Conservation (phyloP, 176 grass and related monocot species). For the Musa acuminata region DNA sequence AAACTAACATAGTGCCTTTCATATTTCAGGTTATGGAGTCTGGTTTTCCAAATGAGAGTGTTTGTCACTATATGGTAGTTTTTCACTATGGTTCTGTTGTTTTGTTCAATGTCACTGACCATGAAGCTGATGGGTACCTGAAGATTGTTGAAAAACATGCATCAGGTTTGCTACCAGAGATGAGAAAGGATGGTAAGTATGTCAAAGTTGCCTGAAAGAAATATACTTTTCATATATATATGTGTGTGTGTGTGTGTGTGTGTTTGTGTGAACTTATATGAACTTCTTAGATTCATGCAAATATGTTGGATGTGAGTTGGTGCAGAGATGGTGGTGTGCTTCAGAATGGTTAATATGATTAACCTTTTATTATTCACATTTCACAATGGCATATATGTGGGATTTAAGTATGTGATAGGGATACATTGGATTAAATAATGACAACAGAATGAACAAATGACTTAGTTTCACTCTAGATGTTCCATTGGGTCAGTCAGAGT, state of each 20-base stretch:
- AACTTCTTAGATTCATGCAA: background rate
- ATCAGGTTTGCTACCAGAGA: slow-evolving; percentile 77
- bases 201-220: background rate
- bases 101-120: slow-evolving; percentile 93
- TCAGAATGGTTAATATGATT: background rate
- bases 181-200: slow-evolving; percentile 93
- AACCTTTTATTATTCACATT: too few relatives aligned
- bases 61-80: slow-evolving; percentile 96
- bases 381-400: too few relatives aligned
- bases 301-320: background rate
- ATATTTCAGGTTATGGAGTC: slow-evolving; percentile 53
- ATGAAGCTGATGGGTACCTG: slow-evolving; percentile 90
- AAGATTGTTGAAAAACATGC: slow-evolving; percentile 96
- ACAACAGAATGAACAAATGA: too few relatives aligned
- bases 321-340: background rate
- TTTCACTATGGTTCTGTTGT: slow-evolving; percentile 95
- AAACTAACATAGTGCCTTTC: background rate
- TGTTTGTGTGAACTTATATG: too few relatives aligned
- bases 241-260: background rate
- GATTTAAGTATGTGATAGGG: too few relatives aligned
- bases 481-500: too few relatives aligned
- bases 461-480: too few relatives aligned
- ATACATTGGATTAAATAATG: too few relatives aligned
- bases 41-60: slow-evolving; percentile 72
- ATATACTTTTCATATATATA: background rate